Conservation (phyloP, 352 stramenopile species). For the Globisporangium nagaii region DNA sequence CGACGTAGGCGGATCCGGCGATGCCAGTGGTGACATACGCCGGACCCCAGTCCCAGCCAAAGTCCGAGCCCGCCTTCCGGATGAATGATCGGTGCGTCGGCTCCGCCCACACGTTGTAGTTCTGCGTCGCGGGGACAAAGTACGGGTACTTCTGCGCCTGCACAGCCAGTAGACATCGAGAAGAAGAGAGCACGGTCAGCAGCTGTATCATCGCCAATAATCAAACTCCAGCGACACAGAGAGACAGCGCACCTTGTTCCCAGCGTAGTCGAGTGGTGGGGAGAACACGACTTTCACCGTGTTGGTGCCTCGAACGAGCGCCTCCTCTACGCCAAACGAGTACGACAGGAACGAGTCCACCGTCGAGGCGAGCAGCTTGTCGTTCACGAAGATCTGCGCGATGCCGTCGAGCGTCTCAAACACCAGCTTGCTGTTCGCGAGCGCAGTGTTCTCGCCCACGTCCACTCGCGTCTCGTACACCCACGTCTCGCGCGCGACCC, state of each 20-base stretch:
- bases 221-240: no score
- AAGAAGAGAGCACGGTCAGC: neutral
- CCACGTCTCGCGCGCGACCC: slow-evolving; percentile 69
- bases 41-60: slow-evolving; percentile 86
- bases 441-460: slow-evolving; percentile 9
- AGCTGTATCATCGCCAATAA: neutral
- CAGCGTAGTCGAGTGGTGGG: slow-evolving; percentile 45
- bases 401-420: slow-evolving; percentile 74
- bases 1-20: slow-evolving; percentile 40
- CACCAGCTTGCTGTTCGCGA: slow-evolving; percentile 20
- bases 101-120: slow-evolving; percentile 80
- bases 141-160: slow-evolving; percentile 67
- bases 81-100: slow-evolving; percentile 73
- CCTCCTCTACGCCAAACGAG: slow-evolving; percentile 25
- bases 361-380: slow-evolving; percentile 32
- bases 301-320: slow-evolving; percentile 28
- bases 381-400: slow-evolving; percentile 65
- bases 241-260: slow-evolving; percentile 19
- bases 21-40: slow-evolving; percentile 66
- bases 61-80: slow-evolving; percentile 82
- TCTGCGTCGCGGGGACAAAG: slow-evolving; percentile 63
- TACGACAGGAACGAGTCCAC: slow-evolving; percentile 69
- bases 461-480: slow-evolving; percentile 55
- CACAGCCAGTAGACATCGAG: neutral
- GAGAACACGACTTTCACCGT: slow-evolving; percentile 54